These are phyloP conservation scores for Colletotrichum spinosum DNA, from an alignment of 2,329 filamentous ascomycete genomes.

Conservation along the genomic window DNA sequence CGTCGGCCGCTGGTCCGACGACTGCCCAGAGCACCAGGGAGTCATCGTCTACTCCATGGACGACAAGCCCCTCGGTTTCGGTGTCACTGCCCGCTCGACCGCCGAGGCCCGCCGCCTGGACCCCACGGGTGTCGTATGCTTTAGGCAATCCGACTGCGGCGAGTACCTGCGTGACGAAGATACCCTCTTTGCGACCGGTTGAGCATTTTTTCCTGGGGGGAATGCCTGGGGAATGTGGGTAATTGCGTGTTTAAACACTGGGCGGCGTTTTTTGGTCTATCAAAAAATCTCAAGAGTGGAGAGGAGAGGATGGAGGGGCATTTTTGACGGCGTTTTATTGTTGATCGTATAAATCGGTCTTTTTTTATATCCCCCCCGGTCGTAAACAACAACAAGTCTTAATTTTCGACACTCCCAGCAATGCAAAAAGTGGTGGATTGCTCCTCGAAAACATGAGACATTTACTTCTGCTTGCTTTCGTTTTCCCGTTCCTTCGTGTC, in stretches of 20 bases:
- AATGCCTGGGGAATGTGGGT: neutral
- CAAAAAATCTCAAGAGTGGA: constrained; percentile 22
- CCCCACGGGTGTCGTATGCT: constrained; percentile 89
- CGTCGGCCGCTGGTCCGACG: constrained; percentile 86
- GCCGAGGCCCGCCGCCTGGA: constrained; percentile 86
- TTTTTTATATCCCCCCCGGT: constrained; percentile 15
- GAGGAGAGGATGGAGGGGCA: constrained; percentile 28
- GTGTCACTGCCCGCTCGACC: constrained; percentile 88
- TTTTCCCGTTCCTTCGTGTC: neutral
- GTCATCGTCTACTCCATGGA: constrained; percentile 92
- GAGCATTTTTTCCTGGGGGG: constrained; percentile 32
- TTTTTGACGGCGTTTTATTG: constrained; percentile 33
- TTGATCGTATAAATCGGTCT: constrained; percentile 29
- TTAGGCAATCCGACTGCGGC: constrained; percentile 92
- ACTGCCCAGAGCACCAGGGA: constrained; percentile 93
- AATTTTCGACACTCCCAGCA: neutral
- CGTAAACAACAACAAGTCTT: constrained; percentile 12
- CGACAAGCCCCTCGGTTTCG: constrained; percentile 93
- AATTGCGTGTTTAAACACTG: constrained; percentile 17
- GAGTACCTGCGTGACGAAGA: constrained; percentile 92
- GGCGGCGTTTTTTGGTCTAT: constrained; percentile 30
- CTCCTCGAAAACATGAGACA: constrained; percentile 11
- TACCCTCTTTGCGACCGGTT: constrained; percentile 70
- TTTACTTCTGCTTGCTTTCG: neutral
- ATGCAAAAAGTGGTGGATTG: constrained; percentile 1